phyloP scores from a whole-genome alignment of 441 rosid genomes.

The Biscutella laevigata region DNA sequence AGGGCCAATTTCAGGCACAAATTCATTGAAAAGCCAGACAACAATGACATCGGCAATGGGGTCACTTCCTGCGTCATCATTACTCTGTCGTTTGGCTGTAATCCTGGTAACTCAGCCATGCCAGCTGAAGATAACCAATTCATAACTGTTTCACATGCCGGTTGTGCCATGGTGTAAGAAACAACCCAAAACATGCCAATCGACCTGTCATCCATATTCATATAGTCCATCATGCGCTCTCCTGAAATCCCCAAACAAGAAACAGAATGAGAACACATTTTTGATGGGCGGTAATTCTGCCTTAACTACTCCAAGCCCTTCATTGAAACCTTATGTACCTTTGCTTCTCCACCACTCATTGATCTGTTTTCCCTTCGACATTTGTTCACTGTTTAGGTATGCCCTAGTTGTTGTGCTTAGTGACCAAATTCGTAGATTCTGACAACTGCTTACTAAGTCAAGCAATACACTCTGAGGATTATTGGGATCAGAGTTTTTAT shows the following conservation, averaged over 20 bases:
- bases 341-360: conserved; percentile 99
- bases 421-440: conserved; percentile 90
- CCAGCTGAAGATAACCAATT: conserved; percentile 84
- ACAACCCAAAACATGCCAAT: conserved; percentile 99
- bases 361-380: conserved; percentile 92
- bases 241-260: conserved; percentile 40
- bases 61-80: conserved; percentile 87
- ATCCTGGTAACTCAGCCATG: conserved; percentile 55
- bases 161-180: conserved; percentile 93
- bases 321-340: conserved; percentile 36
- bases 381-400: conserved; percentile 77
- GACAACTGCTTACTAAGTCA: conserved; percentile 96
- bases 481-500: conserved; percentile 77
- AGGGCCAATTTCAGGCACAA: conserved; percentile 66
- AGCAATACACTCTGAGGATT: conserved; percentile 90
- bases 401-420: conserved; percentile 80
- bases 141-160: conserved; percentile 77
- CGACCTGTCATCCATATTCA: conserved; percentile 96
- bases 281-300: not conserved
- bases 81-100: conserved; percentile 68
- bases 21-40: conserved; percentile 89
- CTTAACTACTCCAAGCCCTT: not conserved
- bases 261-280: conserved; percentile 10
- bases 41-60: conserved; percentile 84
- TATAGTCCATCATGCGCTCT: conserved; percentile 86